Evolutionary conservation across 73 alveolate genomes (phyloP), one percentile per base, ranked within the genome.

Genomic region (Paraurostyla sp.): DNA sequence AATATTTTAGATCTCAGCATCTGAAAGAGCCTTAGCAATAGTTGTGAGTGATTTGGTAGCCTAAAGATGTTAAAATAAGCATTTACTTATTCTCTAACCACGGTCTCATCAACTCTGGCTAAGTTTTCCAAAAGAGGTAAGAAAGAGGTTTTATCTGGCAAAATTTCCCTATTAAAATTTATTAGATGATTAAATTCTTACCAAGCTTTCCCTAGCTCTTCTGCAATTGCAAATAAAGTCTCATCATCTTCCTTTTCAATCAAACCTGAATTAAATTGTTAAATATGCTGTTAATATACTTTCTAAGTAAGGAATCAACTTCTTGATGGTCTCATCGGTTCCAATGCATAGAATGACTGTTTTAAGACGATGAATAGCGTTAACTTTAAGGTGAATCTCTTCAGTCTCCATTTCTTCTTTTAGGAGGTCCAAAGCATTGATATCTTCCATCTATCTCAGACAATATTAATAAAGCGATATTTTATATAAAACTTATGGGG

Each of bases 391-490:
- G 82, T 97, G 97, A 59, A 96, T 91, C 71, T 97, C 99, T 46
- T 97, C 99, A 78, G 96, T 95, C 81, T 95, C 98, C 92, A 97
- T 84, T 89, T 97, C 99, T 80, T 97, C 99, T 76, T 92, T 91
- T 23, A 97, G 84, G 42, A 97, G 81, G 71, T 96, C 99, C 45
- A 97, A 89, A 40, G 99, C 98, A 89, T 95, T 95, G 32, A 88
- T 90, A 59, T 95, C 97, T 81, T 92, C 92, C 97, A 93, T 95
- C 58, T 65, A 32, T 54, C 25, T 54, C 6, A 54, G 22, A 54
- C 7, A 11, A 15, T 22, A 32, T 18, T 18, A 18, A 23, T 13
- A 54, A 23, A 18, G 38, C 29, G 25, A 15, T n/a, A 52, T 7
- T 7, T 16, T 11, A 4, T 11, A 7, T 6, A 13, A 52, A 13